phyloP scores from a whole-genome alignment of 1,284 basidiomycete species.

The Cutaneotrichosporon sp. region DNA sequence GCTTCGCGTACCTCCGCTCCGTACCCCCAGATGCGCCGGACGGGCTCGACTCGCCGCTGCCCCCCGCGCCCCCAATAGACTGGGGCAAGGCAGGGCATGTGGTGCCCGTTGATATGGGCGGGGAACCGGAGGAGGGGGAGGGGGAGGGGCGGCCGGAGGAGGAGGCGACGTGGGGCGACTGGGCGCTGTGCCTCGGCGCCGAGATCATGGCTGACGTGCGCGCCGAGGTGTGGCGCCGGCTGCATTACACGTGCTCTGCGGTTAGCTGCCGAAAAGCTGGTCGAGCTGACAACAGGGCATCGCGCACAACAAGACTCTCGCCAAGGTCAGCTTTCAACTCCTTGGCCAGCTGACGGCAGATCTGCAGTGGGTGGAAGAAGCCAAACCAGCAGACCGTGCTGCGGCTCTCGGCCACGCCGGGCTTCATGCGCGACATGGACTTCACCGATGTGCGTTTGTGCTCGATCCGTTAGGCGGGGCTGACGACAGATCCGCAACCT shows the following conservation, averaged over 20 bases:
- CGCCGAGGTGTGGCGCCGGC: slow-evolving; percentile 65
- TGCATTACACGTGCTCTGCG: slow-evolving; percentile 94
- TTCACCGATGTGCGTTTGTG: slow-evolving; percentile 82
- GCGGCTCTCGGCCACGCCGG: slow-evolving; percentile 75
- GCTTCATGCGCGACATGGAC: slow-evolving; percentile 74
- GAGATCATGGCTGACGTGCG: slow-evolving; percentile 81
- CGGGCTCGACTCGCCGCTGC: slow-evolving; percentile 78
- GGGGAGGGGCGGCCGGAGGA: slow-evolving; percentile 27
- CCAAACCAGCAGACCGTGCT: slow-evolving; percentile 82
- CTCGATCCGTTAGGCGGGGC: neutral
- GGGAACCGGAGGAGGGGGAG: slow-evolving; percentile 31
- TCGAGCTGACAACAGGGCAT: slow-evolving; percentile 65
- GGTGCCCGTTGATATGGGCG: slow-evolving; percentile 60
- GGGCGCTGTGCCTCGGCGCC: slow-evolving; percentile 84
- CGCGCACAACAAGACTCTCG: slow-evolving; percentile 88
- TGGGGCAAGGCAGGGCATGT: slow-evolving; percentile 72
- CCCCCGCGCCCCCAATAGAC: slow-evolving; percentile 66
- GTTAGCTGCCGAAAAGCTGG: slow-evolving; percentile 58
- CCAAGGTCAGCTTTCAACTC: slow-evolving; percentile 66
- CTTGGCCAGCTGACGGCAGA: slow-evolving; percentile 54
- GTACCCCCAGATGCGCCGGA: slow-evolving; percentile 68
- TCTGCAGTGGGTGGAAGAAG: slow-evolving; percentile 86
- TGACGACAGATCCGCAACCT: slow-evolving; percentile 78
- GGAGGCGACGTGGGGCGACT: slow-evolving; percentile 78
- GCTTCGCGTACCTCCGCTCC: slow-evolving; percentile 72